Evolutionary conservation across 805 yeast genomes (phyloP).

Genomic region (Monosporozyma solicola): DNA sequence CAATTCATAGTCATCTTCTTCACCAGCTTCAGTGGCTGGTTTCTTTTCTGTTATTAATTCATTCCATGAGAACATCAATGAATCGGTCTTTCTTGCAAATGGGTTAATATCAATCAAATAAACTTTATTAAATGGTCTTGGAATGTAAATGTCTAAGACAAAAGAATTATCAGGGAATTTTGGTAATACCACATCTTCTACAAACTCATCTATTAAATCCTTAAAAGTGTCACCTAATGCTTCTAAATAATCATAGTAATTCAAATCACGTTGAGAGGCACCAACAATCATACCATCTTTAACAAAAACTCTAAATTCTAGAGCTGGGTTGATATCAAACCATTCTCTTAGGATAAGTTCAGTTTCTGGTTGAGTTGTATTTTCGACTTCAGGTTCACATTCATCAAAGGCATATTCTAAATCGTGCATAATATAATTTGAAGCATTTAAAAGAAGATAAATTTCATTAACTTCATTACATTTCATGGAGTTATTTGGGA

Average conservation of each 20-base stretch:
- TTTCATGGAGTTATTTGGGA: slow-evolving; percentile 64
- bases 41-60: slow-evolving; percentile 41
- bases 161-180: slow-evolving; percentile 48
- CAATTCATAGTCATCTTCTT: slow-evolving; percentile 38
- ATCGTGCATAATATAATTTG: slow-evolving; percentile 84
- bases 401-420: slow-evolving; percentile 60
- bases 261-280: slow-evolving; percentile 77
- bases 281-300: slow-evolving; percentile 55
- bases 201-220: slow-evolving; percentile 45
- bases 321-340: slow-evolving; percentile 76
- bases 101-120: slow-evolving; percentile 83
- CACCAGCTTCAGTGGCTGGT: neutral
- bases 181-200: slow-evolving; percentile 37
- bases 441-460: slow-evolving; percentile 72
- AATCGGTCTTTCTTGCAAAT: slow-evolving; percentile 66
- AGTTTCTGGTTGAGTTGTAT: slow-evolving; percentile 28
- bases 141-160: slow-evolving; percentile 76
- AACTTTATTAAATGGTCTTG: slow-evolving; percentile 58
- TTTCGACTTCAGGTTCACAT: slow-evolving; percentile 25
- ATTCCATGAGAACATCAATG: slow-evolving; percentile 76
- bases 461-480: slow-evolving; percentile 68
- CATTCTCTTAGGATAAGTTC: slow-evolving; percentile 78
- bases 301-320: slow-evolving; percentile 86
- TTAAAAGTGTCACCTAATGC: slow-evolving; percentile 41
- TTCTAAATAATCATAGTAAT: slow-evolving; percentile 64